These are phyloP conservation scores for Yamadazyma atlantica DNA, from an alignment of 1,139 yeast genomes.

Conservation along the genomic window DNA sequence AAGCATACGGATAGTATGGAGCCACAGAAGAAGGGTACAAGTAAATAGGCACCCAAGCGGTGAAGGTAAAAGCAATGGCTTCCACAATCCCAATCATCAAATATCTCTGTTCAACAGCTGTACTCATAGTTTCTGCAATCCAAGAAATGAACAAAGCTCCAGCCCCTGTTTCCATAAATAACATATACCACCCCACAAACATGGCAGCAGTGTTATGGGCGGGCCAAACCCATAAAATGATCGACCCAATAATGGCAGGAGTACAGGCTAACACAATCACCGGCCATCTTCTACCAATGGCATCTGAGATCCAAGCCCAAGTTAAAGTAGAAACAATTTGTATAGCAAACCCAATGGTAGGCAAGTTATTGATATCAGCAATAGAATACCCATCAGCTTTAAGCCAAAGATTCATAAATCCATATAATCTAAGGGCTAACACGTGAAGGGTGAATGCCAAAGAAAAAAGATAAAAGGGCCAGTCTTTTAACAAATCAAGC, in stretches of 20 bases:
- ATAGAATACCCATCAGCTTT: constrained; percentile 23
- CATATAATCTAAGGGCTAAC: constrained; percentile 14
- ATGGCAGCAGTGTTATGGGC: constrained; percentile 10
- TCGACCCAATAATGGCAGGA: constrained; percentile 18
- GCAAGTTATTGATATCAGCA: constrained; percentile 28
- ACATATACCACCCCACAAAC: constrained; percentile 21
- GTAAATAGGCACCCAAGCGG: constrained; percentile 21
- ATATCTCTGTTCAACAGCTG: constrained; percentile 19
- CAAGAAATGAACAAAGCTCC: constrained; percentile 22
- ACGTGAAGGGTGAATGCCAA: constrained; percentile 14
- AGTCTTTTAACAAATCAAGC: constrained; percentile 7
- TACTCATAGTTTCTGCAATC: constrained; percentile 20
- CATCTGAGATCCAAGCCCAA: constrained; percentile 22
- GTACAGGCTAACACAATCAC: constrained; percentile 15
- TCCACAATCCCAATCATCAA: constrained; percentile 20
- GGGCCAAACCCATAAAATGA: constrained; percentile 17
- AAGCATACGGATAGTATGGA: constrained; percentile 19
- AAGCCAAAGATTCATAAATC: constrained; percentile 25
- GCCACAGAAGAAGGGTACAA: constrained; percentile 18
- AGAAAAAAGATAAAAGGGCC: constrained; percentile 15
- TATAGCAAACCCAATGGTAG: constrained; percentile 29
- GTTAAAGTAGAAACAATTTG: constrained; percentile 20
- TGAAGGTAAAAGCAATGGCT: constrained; percentile 19
- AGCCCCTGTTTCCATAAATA: constrained; percentile 20
- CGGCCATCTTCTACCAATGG: constrained; percentile 19